Evolutionary conservation across 495 filamentous ascomycete species (phyloP).

Genomic region (Neurospora sp.): DNA sequence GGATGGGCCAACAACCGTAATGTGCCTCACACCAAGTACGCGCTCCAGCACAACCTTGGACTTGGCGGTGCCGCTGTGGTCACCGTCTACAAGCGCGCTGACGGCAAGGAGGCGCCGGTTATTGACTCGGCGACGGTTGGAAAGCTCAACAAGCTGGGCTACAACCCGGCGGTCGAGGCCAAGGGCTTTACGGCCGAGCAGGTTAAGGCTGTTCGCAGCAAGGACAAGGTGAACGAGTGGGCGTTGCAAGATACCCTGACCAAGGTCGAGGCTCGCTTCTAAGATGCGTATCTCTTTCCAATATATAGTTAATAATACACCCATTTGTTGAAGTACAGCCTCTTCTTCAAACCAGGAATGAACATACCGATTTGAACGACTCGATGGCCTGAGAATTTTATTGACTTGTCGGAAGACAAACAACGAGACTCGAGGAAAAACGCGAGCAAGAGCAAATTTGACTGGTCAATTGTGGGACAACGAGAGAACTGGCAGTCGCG

Average conservation of each 20-base stretch:
- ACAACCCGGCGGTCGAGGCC: slow-evolving; percentile 88
- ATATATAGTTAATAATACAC: not conserved
- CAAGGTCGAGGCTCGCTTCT: slow-evolving; percentile 51
- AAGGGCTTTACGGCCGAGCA: slow-evolving; percentile 74
- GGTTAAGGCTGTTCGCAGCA: slow-evolving; percentile 60
- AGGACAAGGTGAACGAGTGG: slow-evolving; percentile 55
- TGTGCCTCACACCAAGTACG: slow-evolving; percentile 54
- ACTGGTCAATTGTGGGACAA: not conserved
- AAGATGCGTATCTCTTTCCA: not conserved
- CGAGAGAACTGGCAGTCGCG: not conserved
- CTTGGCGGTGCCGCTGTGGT: slow-evolving; percentile 87
- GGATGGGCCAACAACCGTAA: slow-evolving; percentile 92
- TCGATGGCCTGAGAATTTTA: no score
- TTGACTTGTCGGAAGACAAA: not conserved
- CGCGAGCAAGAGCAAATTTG: not conserved
- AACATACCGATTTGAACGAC: no score
- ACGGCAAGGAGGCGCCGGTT: slow-evolving; percentile 51
- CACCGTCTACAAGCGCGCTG: slow-evolving; percentile 82
- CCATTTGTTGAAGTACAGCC: not conserved
- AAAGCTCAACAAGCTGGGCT: slow-evolving; percentile 59
- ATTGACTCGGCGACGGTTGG: slow-evolving; percentile 51
- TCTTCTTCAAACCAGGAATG: no score
- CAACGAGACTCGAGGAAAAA: not conserved
- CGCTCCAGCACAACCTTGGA: slow-evolving; percentile 90
- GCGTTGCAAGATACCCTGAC: slow-evolving; percentile 63